Percentiles rank a stretch among this genome's conserved stretches.
Conservation (phyloP, 2,329 filamentous ascomycete species). For the Colletotrichum falcatum region DNA sequence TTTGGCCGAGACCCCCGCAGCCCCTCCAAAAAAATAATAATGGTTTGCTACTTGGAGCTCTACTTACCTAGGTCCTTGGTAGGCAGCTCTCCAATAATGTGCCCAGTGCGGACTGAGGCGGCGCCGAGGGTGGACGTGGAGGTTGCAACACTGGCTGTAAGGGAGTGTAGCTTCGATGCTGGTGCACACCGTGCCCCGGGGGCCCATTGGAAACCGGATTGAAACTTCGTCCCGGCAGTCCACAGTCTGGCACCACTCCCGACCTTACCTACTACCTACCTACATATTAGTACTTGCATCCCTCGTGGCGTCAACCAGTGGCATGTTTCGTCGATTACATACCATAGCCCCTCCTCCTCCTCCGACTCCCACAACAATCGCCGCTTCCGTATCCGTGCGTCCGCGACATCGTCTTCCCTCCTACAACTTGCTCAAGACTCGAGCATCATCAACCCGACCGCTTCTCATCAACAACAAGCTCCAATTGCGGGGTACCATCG, state of each 20-base stretch:
- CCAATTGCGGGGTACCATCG: constrained; percentile 28
- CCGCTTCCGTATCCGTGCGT: constrained; percentile 1
- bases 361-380: constrained; percentile 22
- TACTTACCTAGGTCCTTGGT: background rate
- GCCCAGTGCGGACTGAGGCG: constrained; percentile 2
- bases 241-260: constrained; percentile 11
- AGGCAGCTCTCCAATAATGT: too few relatives aligned
- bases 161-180: constrained; percentile 13
- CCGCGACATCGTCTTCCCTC: background rate
- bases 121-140: background rate
- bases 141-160: background rate
- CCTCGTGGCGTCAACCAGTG: constrained; percentile 23
- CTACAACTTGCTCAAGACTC: constrained; percentile 2
- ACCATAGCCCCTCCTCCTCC: constrained; percentile 1
- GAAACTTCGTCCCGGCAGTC: constrained; percentile 36
- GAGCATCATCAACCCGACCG: background rate
- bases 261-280: background rate
- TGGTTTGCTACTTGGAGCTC: background rate
- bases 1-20: constrained; percentile 17
- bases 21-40: too few relatives aligned
- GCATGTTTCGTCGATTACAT: constrained; percentile 28
- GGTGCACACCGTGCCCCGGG: constrained; percentile 30
- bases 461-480: constrained; percentile 15
- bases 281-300: background rate
- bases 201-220: constrained; percentile 38